Conservation (phyloP, 257 asterid genomes). For the Nicotiana paniculata region DNA sequence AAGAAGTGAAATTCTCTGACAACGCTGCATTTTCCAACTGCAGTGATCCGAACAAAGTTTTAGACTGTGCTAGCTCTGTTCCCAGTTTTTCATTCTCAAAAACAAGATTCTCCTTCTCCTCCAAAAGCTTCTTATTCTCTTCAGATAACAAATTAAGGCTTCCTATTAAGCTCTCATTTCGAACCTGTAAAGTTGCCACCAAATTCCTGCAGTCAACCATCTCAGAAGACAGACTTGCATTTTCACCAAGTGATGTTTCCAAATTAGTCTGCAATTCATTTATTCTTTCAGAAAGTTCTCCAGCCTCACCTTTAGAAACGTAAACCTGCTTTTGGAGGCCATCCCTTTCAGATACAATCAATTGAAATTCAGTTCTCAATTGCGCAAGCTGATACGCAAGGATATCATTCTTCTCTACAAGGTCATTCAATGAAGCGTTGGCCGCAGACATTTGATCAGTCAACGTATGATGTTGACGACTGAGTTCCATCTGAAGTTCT, state of each 20-base stretch:
- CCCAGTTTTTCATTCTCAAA: constrained; percentile 47
- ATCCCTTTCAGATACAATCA: constrained; percentile 42
- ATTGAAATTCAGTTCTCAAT: constrained; percentile 46
- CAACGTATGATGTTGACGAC: constrained; percentile 33
- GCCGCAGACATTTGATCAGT: constrained; percentile 34
- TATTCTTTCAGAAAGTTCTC: constrained; percentile 42
- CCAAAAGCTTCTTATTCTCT: constrained; percentile 48
- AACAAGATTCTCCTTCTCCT: constrained; percentile 38
- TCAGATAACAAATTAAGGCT: constrained; percentile 36
- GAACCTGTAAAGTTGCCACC: constrained; percentile 46
- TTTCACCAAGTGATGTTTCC: constrained; percentile 49
- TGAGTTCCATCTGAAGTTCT: constrained; percentile 22
- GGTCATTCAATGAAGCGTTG: constrained; percentile 45
- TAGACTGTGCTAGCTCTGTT: constrained; percentile 47
- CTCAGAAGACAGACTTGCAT: constrained; percentile 59
- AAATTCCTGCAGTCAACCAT: constrained; percentile 48
- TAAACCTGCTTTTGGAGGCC: constrained; percentile 52
- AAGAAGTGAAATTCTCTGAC: constrained; percentile 26
- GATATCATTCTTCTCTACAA: constrained; percentile 43
- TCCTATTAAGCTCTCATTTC: constrained; percentile 47
- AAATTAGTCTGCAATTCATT: constrained; percentile 57
- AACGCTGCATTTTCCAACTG: constrained; percentile 31
- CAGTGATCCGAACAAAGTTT: constrained; percentile 44
- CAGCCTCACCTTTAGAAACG: constrained; percentile 51
- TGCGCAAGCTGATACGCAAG: constrained; percentile 48